Conservation (phyloP, 1,139 yeast species). For the Oligophagozyma castellii region DNA sequence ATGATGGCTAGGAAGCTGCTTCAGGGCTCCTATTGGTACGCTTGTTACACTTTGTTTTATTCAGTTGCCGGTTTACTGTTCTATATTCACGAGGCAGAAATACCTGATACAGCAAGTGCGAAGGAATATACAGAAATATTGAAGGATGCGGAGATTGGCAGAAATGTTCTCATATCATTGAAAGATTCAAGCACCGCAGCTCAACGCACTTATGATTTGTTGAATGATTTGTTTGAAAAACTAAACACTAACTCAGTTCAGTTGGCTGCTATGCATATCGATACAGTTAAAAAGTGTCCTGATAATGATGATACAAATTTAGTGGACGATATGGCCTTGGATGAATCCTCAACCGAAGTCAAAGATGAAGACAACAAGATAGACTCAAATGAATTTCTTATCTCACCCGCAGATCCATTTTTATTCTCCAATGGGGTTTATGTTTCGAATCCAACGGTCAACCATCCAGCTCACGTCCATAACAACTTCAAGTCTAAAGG, state of each 20-base stretch:
- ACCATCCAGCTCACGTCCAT: neutral
- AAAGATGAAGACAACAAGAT: constrained; percentile 5
- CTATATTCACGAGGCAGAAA: constrained; percentile 60
- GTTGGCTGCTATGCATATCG: constrained; percentile 4
- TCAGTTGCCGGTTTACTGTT: constrained; percentile 80
- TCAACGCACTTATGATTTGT: constrained; percentile 60
- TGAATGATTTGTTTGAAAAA: constrained; percentile 72
- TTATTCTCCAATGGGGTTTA: neutral
- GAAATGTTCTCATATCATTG: constrained; percentile 53
- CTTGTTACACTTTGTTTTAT: constrained; percentile 82
- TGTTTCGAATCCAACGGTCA: neutral
- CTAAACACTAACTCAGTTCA: constrained; percentile 32
- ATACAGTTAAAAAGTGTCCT: constrained; percentile 1
- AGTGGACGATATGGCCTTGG: neutral
- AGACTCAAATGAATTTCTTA: constrained; percentile 26
- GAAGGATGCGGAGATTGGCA: constrained; percentile 71
- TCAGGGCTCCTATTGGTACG: constrained; percentile 87
- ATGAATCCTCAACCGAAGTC: neutral
- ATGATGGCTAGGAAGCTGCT: constrained; percentile 62
- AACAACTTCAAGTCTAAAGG: neutral
- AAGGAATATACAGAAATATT: constrained; percentile 45
- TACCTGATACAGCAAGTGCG: constrained; percentile 46
- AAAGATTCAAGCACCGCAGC: constrained; percentile 72
- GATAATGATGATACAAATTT: neutral
- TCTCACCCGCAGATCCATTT: neutral